Evolutionary conservation across 2,329 filamentous ascomycete genomes (phyloP), one percentile per base, ranked within the genome.

Genomic region (Penicillium sp.): DNA sequence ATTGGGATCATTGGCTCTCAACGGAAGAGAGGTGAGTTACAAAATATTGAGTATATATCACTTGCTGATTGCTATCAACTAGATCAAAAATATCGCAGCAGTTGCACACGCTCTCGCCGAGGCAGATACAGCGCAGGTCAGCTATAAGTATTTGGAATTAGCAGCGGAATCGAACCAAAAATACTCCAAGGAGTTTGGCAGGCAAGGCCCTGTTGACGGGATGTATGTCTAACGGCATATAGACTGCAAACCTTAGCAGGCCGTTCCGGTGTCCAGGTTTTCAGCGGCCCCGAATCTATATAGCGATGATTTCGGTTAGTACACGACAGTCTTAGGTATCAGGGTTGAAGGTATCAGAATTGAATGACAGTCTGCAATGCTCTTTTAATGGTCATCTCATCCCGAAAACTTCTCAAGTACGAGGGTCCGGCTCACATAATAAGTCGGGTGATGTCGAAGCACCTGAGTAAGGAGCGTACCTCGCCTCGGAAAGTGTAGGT

Each of bases 41-140:
- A 4, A 45, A 13, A 32, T 34, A 44, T 13, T 24, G 16, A 27
- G 14, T 7, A 43, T 3, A 34, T 49, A 4, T 49, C 27, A 42
- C 48, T 55, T 58, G 24, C 55, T 55, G 21, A 54, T 53, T 38
- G 11, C 43, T n/a, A 3, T 58, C 5, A n/a, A 57, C 21, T 27
- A 62, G 55, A 62, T 62, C 52, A 62, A 58, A 52, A 58, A 58
- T 11, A 46, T 62, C 32, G 40, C 31, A 40, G 57, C 52, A 47
- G 50, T 62, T 45, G 52, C 49, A 54, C 47, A 62, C 27, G 54
- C 60, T 47, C 55, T 62, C 18, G 55, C 57, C 27, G 34, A 54
- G 46, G 60, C 54, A 8, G 43, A 58, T 29, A 21, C 13, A 0
- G 48, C 24, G 16, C 32, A 43, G 9, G 51, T 62, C n/a, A 57